These are phyloP conservation scores for Coemansia sp. DNA, from an alignment of 192 early-diverging fungal species.

Conservation along the genomic window DNA sequence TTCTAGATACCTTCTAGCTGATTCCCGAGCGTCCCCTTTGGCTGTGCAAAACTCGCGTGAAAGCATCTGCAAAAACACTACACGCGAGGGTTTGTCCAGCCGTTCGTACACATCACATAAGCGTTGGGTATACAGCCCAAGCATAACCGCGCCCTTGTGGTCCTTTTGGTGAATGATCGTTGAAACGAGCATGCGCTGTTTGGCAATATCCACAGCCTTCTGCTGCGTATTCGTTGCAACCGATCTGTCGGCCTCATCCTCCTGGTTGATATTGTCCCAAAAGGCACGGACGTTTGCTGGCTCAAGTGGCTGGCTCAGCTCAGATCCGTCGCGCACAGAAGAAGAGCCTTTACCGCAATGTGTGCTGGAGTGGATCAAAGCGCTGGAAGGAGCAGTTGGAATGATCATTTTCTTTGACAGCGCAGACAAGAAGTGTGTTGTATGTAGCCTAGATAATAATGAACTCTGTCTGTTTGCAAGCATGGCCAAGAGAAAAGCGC, in stretches of 20 bases:
- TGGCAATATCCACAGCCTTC: not conserved
- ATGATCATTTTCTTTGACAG: not conserved
- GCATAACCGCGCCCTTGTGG: slow-evolving; percentile 54
- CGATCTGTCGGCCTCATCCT: slow-evolving; percentile 2
- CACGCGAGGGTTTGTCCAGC: slow-evolving; percentile 38
- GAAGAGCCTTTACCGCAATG: slow-evolving; percentile 8
- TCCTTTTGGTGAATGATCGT: slow-evolving; percentile 54
- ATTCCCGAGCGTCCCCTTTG: slow-evolving; percentile 51
- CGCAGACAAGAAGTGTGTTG: not conserved
- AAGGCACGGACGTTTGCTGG: slow-evolving; percentile 38
- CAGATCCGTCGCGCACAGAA: slow-evolving; percentile 41
- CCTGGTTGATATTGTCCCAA: slow-evolving; percentile 28
- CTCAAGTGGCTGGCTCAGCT: slow-evolving; percentile 50
- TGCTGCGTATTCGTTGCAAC: not conserved
- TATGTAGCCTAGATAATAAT: not conserved
- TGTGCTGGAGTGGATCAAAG: slow-evolving; percentile 13
- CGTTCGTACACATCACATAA: slow-evolving; percentile 61
- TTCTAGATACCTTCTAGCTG: slow-evolving; percentile 23
- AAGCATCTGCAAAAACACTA: slow-evolving; percentile 22
- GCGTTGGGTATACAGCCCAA: slow-evolving; percentile 55
- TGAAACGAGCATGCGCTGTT: slow-evolving; percentile 26
- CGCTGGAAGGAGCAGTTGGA: not conserved
- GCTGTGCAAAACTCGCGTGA: slow-evolving; percentile 47
- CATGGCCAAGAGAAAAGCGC: not conserved
- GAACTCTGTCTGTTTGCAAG: not conserved